Conservation (phyloP, 2,329 filamentous ascomycete species). For the Sclerotinia trifoliorum region DNA sequence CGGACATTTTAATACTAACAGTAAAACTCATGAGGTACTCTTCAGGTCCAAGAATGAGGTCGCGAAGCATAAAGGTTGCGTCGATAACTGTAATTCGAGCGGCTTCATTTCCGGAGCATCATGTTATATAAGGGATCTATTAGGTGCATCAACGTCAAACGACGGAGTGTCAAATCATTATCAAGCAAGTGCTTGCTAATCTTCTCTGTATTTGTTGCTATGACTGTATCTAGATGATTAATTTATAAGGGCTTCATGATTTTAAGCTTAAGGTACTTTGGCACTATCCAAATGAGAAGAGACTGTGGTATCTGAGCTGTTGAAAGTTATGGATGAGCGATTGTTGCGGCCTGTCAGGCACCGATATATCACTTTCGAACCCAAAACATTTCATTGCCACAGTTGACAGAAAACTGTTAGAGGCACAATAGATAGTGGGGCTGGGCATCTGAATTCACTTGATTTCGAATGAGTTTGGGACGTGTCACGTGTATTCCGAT, state of each 20-base stretch:
- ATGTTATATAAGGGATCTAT: not conserved
- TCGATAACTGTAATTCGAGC: not conserved
- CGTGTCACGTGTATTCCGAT: too few relatives aligned
- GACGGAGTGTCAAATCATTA: not conserved
- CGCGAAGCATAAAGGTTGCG: not conserved
- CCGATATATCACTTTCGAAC: not conserved
- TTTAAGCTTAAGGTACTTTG: not conserved
- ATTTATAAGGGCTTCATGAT: not conserved
- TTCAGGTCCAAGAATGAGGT: constrained; percentile 7
- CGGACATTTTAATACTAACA: not conserved
- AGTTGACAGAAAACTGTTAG: too few relatives aligned
- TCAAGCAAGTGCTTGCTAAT: not conserved
- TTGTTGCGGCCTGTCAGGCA: too few relatives aligned
- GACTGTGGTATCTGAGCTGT: not conserved
- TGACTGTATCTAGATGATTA: not conserved
- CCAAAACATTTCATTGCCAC: too few relatives aligned
- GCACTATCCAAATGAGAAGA: not conserved
- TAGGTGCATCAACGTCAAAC: not conserved
- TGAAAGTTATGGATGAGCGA: not conserved
- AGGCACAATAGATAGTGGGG: too few relatives aligned
- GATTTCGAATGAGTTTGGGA: too few relatives aligned
- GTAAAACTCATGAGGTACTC: not conserved
- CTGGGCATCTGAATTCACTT: too few relatives aligned
- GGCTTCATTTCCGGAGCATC: not conserved
- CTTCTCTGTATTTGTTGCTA: not conserved